Evolutionary conservation across 2,329 filamentous ascomycete species (phyloP).

Genomic region (Fusarium devonianum): DNA sequence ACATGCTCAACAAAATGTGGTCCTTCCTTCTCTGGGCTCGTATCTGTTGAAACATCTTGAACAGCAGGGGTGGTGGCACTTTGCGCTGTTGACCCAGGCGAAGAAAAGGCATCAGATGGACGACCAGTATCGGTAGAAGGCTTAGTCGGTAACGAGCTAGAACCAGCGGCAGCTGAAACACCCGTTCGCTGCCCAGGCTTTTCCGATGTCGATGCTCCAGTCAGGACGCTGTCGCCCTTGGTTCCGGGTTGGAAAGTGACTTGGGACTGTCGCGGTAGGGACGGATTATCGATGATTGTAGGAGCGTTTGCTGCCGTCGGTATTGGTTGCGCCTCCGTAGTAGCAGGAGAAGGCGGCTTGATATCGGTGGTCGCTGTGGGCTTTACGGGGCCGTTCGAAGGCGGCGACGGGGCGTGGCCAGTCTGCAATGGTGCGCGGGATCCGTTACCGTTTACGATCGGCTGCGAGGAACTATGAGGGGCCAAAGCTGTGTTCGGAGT

Average conservation of each 20-base stretch:
- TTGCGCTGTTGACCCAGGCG: constrained; percentile 72
- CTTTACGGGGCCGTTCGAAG: constrained; percentile 20
- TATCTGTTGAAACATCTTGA: constrained; percentile 73
- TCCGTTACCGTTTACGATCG: constrained; percentile 4
- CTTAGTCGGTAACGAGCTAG: constrained; percentile 42
- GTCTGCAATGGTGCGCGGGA: background rate
- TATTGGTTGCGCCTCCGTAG: constrained; percentile 3
- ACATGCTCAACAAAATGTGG: constrained; percentile 60
- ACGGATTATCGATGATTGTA: background rate
- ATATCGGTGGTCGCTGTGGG: constrained; percentile 9
- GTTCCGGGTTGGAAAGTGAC: constrained; percentile 46
- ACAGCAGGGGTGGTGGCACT: constrained; percentile 76
- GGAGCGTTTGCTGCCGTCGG: background rate
- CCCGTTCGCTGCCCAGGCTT: constrained; percentile 16
- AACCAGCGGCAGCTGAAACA: constrained; percentile 5
- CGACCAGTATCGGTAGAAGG: constrained; percentile 48
- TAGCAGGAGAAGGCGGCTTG: constrained; percentile 11
- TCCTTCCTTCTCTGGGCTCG: constrained; percentile 75
- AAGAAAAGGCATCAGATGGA: constrained; percentile 57
- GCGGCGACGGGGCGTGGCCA: constrained; percentile 1
- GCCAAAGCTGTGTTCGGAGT: constrained; percentile 16
- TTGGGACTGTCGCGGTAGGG: constrained; percentile 36
- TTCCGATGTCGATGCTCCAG: background rate
- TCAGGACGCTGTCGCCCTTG: constrained; percentile 35
- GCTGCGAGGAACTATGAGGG: constrained; percentile 19